Evolutionary conservation across 495 filamentous ascomycete species (phyloP), one percentile per base, ranked within the genome.

Genomic region (Poronia punctata): DNA sequence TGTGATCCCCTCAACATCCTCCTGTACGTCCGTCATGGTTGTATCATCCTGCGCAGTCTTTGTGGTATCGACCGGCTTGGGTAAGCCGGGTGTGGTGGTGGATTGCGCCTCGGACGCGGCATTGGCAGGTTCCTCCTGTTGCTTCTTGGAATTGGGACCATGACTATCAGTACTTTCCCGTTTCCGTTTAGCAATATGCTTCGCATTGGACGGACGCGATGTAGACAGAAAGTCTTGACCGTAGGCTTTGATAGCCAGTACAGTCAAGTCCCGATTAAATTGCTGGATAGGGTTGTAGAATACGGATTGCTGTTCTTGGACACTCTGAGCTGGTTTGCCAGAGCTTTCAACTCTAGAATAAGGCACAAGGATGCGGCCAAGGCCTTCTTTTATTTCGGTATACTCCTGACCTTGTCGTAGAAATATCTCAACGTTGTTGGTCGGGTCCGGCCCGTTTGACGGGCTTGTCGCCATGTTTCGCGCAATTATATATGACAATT

Each of bases 271-370:
- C 7, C 92, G 79, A 66, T 98, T 98, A 70, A 95, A 98, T 60
- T 97, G 93, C 56, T 97, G 93, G 28, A 98, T 94, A 0, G 92
- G 90, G 49, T 98, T 98, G 67, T 98, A 98, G 59, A 98, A 98
- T 18, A 98, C 93, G 20, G 80, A 75, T 57, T 95, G 87, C 25
- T 67, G 65, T 24, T 62, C 60, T 38, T 67, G 57, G 28, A 60
- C 50, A n/a, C 57, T 52, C 21, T 50, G 56, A 7, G 36, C 42
- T 14, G 38, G 43, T 26, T 59, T 57, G 10, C 16, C 36, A 9
- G 36, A 41, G 19, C 53, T 51, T 29, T 59, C 51, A 12, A 56
- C 57, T 12, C 50, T 45, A 7, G 57, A 50, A 19, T 52, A 46
- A n/a, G 67, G 65, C 8, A 70, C 60, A 31, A 71, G 51, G 16